Conservation (phyloP, 2,329 filamentous ascomycete genomes). For the Scedosporium aurantiacum region DNA sequence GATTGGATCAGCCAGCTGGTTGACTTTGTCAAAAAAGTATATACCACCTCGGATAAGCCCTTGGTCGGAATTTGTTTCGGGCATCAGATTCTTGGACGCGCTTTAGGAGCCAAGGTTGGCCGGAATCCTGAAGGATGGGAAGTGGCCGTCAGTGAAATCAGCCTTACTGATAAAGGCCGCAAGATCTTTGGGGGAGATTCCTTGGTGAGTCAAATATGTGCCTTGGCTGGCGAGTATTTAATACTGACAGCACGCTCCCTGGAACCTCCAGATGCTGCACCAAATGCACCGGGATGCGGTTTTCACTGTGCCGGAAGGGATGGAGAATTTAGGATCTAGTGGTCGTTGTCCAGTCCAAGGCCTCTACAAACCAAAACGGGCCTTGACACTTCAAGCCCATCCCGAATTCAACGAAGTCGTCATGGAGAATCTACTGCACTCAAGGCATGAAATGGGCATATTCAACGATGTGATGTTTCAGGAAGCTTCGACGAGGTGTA, state of each 20-base stretch:
- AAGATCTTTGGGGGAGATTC: conserved; percentile 25
- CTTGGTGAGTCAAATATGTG: conserved; percentile 15
- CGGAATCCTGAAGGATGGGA: conserved; percentile 32
- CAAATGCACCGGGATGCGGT: conserved; percentile 39
- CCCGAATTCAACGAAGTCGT: conserved; percentile 32
- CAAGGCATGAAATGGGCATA: conserved; percentile 16
- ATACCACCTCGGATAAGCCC: conserved; percentile 18
- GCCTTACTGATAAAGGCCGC: conserved; percentile 27
- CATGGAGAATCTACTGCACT: conserved; percentile 24
- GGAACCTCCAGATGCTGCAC: conserved; percentile 22
- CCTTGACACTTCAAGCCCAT: conserved; percentile 36
- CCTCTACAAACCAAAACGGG: conserved; percentile 25
- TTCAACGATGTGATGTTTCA: conserved; percentile 17
- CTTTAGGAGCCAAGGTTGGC: conserved; percentile 25
- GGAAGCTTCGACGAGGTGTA: conserved; percentile 17
- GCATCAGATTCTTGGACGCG: conserved; percentile 35
- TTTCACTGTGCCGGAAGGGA: conserved; percentile 25
- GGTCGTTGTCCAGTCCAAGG: conserved; percentile 30
- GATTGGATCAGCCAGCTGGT: conserved; percentile 33
- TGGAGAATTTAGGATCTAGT: conserved; percentile 29
- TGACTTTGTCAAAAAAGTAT: conserved; percentile 23
- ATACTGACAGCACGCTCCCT: no score
- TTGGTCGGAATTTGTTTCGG: conserved; percentile 37
- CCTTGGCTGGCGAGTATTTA: no score
- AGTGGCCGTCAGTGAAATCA: conserved; percentile 29